phyloP scores from a whole-genome alignment of 1,284 basidiomycete species.

The Pseudozyma thailandica region DNA sequence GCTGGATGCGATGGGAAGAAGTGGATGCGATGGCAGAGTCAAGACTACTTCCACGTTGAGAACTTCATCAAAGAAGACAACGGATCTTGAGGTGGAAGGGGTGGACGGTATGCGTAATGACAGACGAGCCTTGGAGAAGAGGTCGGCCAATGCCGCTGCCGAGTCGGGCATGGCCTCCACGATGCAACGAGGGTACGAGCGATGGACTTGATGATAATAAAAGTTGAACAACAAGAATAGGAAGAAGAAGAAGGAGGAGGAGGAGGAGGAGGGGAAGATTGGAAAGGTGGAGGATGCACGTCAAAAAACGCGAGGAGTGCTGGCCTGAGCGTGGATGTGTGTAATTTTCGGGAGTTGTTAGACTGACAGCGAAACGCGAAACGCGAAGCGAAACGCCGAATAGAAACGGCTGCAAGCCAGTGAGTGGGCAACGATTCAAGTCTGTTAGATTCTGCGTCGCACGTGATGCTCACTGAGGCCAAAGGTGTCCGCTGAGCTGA shows the following conservation, averaged over 20 bases:
- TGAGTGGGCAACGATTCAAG: neutral
- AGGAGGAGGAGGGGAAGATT: neutral
- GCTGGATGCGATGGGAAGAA: conserved; percentile 11
- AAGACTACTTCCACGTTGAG: conserved; percentile 32
- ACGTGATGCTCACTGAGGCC: neutral
- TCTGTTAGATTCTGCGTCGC: neutral
- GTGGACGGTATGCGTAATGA: conserved; percentile 21
- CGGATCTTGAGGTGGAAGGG: conserved; percentile 11
- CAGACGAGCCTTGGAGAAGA: conserved; percentile 37
- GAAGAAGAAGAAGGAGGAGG: conserved; percentile 2
- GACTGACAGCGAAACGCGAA: neutral
- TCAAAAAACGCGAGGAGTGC: neutral
- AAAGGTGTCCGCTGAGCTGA: no score
- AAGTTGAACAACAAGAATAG: neutral
- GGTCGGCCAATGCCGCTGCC: conserved; percentile 23
- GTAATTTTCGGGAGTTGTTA: conserved; percentile 2
- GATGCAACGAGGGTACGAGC: neutral
- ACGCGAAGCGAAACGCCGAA: neutral
- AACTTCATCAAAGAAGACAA: conserved; percentile 43
- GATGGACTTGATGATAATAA: neutral
- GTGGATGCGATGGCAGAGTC: conserved; percentile 23
- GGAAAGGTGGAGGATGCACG: no score
- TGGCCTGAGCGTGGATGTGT: neutral
- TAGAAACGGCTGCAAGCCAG: neutral
- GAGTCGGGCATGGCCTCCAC: conserved; percentile 17